These are phyloP conservation scores for Populus tremula DNA, from an alignment of 345 rosid species.

Conservation along the genomic window DNA sequence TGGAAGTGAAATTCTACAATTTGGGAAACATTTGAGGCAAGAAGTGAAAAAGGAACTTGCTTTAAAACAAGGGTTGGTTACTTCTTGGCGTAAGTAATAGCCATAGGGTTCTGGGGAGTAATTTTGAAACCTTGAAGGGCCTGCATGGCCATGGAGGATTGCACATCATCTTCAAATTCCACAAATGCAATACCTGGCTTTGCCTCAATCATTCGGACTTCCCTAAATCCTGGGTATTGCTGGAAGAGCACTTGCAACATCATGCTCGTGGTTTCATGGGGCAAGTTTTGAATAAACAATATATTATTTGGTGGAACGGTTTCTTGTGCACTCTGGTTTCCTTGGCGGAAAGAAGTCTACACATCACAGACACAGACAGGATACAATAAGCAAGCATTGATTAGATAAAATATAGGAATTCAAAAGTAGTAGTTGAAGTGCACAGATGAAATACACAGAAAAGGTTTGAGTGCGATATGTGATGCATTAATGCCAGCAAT, in stretches of 20 bases:
- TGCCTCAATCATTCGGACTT: constrained; percentile 86
- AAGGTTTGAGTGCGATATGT: neutral
- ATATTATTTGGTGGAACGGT: constrained; percentile 73
- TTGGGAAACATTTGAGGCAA: neutral
- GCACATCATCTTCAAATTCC: constrained; percentile 81
- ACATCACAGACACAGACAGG: neutral
- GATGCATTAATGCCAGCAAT: neutral
- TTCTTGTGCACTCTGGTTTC: constrained; percentile 45
- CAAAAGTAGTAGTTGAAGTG: neutral
- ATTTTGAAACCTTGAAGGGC: constrained; percentile 90
- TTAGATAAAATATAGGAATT: neutral
- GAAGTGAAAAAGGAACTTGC: neutral
- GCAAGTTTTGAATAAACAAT: constrained; percentile 88
- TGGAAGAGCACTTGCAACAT: constrained; percentile 81
- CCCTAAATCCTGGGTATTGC: constrained; percentile 87
- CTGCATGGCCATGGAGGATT: constrained; percentile 81
- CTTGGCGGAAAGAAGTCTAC: constrained; percentile 60
- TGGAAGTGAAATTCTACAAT: neutral
- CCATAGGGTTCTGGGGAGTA: constrained; percentile 81
- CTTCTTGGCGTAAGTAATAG: constrained; percentile 88
- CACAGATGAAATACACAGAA: neutral
- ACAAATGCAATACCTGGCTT: constrained; percentile 95
- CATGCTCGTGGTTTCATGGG: constrained; percentile 69
- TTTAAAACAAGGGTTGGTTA: constrained; percentile 15
- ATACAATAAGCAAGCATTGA: neutral